These are phyloP conservation scores for Wickerhamomyces hampshirensis DNA, from an alignment of 805 yeast genomes.

Conservation along the genomic window DNA sequence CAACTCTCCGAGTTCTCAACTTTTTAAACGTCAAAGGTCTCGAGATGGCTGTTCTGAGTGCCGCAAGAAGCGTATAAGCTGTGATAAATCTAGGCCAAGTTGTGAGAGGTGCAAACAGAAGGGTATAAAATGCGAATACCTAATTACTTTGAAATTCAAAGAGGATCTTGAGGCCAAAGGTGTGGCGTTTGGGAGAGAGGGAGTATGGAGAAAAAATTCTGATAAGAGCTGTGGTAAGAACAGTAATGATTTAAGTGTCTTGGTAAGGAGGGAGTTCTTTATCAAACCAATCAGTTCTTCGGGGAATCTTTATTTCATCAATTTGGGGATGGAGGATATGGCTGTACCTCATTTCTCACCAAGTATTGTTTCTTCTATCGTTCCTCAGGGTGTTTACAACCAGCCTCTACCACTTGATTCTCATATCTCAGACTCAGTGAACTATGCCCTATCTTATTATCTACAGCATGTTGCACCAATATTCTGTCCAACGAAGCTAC, in stretches of 20 bases:
- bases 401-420: no score
- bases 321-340: conserved; percentile 2
- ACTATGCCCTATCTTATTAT: conserved; percentile 5
- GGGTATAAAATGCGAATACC: conserved; percentile 4
- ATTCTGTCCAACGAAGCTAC: conserved; percentile 6
- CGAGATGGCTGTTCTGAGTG: conserved; percentile 5
- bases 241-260: conserved; percentile 1
- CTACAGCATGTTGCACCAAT: conserved; percentile 7
- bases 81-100: conserved; percentile 6
- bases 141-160: conserved; percentile 4
- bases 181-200: conserved; percentile 10
- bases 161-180: conserved; percentile 9
- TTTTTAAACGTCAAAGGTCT: conserved; percentile 4
- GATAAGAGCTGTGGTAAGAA: not conserved
- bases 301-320: conserved; percentile 4
- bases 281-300: not conserved
- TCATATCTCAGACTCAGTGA: conserved; percentile 1
- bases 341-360: not conserved
- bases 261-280: not conserved
- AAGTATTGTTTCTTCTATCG: not conserved
- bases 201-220: conserved; percentile 5
- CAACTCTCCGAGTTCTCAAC: no score
- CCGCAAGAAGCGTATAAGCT: conserved; percentile 2
- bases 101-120: conserved; percentile 4
- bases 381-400: not conserved